phyloP scores from a whole-genome alignment of 306 rosid genomes.

The Myrica gale region DNA sequence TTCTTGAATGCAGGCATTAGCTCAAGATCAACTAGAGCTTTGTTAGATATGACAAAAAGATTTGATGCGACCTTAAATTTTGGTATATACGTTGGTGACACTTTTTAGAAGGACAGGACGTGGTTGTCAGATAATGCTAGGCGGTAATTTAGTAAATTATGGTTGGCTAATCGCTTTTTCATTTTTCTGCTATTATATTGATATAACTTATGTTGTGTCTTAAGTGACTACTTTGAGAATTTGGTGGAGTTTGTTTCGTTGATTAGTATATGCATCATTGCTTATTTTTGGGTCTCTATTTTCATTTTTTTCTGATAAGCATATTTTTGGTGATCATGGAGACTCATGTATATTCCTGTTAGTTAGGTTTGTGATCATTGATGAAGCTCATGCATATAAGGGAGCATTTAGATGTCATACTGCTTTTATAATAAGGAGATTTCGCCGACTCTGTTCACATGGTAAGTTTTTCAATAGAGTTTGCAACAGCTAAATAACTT shows the following conservation, averaged over 20 bases:
- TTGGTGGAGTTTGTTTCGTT: conserved; percentile 4
- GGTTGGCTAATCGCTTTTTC: background rate
- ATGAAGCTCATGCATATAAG: conserved; percentile 88
- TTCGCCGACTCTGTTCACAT: conserved; percentile 73
- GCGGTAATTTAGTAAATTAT: conserved; percentile 51
- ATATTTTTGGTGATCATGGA: background rate
- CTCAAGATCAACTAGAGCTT: conserved; percentile 92
- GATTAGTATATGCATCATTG: background rate
- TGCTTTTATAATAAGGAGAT: conserved; percentile 77
- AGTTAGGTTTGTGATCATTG: conserved; percentile 76
- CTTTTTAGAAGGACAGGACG: conserved; percentile 61
- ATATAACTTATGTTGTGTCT: conserved; percentile 5
- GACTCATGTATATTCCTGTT: conserved; percentile 27
- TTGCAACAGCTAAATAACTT: conserved; percentile 21
- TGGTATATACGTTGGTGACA: conserved; percentile 94
- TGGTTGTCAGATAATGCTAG: conserved; percentile 74
- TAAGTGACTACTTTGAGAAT: conserved; percentile 22
- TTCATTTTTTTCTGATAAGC: conserved; percentile 4
- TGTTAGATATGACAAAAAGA: conserved; percentile 61
- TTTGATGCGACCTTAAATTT: conserved; percentile 54
- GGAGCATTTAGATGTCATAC: conserved; percentile 99
- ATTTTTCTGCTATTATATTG: background rate
- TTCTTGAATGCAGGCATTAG: conserved; percentile 67
- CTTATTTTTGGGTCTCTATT: background rate
- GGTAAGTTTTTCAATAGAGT: conserved; percentile 41